Conservation (phyloP, 2,329 filamentous ascomycete species). For the Dryadomyces sulphureus region DNA sequence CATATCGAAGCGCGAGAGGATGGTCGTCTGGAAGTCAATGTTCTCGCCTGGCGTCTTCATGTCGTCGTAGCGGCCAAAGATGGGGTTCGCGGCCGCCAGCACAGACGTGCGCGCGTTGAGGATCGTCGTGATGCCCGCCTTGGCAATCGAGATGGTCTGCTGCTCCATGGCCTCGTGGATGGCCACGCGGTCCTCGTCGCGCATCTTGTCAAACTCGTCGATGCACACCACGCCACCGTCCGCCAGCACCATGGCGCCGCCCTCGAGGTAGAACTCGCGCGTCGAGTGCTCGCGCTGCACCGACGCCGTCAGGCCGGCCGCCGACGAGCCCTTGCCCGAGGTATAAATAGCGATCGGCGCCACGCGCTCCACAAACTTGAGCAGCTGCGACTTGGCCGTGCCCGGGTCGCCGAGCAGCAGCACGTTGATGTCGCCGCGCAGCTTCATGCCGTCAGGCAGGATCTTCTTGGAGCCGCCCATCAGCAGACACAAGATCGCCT, state of each 20-base stretch:
- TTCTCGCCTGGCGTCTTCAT: constrained; percentile 96
- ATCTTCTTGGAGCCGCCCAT: constrained; percentile 97
- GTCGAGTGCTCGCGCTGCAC: constrained; percentile 88
- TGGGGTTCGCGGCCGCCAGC: constrained; percentile 87
- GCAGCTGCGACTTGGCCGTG: constrained; percentile 91
- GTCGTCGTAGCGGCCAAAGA: constrained; percentile 96
- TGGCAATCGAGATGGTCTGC: constrained; percentile 97
- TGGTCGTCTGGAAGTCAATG: constrained; percentile 98
- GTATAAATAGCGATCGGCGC: constrained; percentile 97
- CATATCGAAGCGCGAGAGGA: constrained; percentile 97
- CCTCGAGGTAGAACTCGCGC: constrained; percentile 93
- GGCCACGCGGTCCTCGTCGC: constrained; percentile 91
- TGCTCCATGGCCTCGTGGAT: constrained; percentile 99
- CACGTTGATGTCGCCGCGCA: constrained; percentile 96
- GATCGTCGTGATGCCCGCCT: constrained; percentile 96
- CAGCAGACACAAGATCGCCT: constrained; percentile 84
- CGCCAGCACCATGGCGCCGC: constrained; percentile 94
- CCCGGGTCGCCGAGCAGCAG: constrained; percentile 91
- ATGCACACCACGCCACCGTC: constrained; percentile 97
- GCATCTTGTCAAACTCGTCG: constrained; percentile 99
- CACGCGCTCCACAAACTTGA: constrained; percentile 95
- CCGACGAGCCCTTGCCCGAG: constrained; percentile 93
- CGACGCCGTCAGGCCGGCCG: constrained; percentile 91
- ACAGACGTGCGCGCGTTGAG: constrained; percentile 93
- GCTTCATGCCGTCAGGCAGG: constrained; percentile 89